Conservation (phyloP, 352 stramenopile species). For the Phytophthora hibernalis region DNA sequence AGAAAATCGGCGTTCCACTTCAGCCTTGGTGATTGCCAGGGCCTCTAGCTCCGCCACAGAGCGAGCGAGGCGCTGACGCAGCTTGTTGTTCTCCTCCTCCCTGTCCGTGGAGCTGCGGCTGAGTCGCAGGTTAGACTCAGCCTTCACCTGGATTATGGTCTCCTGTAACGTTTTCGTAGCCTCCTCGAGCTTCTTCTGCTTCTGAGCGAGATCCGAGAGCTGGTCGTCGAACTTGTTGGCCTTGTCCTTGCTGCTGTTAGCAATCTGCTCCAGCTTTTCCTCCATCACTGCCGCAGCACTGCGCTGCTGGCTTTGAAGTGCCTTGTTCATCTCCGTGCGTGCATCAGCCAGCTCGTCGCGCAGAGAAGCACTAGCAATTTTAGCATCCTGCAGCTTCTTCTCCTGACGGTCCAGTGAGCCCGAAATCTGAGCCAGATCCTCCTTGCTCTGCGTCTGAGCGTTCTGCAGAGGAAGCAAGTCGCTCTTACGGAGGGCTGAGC, state of each 20-base stretch:
- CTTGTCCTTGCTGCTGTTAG: constrained; percentile 51
- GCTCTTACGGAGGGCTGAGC: constrained; percentile 49
- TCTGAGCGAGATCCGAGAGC: constrained; percentile 54
- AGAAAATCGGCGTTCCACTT: constrained; percentile 56
- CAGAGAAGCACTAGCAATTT: constrained; percentile 47
- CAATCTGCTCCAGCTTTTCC: constrained; percentile 60
- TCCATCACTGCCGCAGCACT: constrained; percentile 55
- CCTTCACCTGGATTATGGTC: constrained; percentile 48
- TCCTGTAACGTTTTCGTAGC: constrained; percentile 50
- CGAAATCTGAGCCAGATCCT: constrained; percentile 67
- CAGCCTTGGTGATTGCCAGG: constrained; percentile 45
- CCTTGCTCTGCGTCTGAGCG: constrained; percentile 63
- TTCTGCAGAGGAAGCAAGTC: constrained; percentile 66
- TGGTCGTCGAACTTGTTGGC: constrained; percentile 61
- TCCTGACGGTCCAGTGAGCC: constrained; percentile 68
- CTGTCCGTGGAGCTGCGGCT: constrained; percentile 29
- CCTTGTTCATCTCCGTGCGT: constrained; percentile 63
- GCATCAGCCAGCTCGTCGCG: constrained; percentile 65
- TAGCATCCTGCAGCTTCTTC: constrained; percentile 66
- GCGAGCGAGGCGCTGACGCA: constrained; percentile 60
- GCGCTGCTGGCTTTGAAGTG: constrained; percentile 58
- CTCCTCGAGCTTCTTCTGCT: constrained; percentile 70
- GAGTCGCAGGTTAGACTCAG: constrained; percentile 43
- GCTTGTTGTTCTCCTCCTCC: constrained; percentile 44
- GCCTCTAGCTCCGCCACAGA: constrained; percentile 59